Evolutionary conservation across 305 asterid species (phyloP), one percentile per base, ranked within the genome.

Genomic region (Fraxinus sp.): DNA sequence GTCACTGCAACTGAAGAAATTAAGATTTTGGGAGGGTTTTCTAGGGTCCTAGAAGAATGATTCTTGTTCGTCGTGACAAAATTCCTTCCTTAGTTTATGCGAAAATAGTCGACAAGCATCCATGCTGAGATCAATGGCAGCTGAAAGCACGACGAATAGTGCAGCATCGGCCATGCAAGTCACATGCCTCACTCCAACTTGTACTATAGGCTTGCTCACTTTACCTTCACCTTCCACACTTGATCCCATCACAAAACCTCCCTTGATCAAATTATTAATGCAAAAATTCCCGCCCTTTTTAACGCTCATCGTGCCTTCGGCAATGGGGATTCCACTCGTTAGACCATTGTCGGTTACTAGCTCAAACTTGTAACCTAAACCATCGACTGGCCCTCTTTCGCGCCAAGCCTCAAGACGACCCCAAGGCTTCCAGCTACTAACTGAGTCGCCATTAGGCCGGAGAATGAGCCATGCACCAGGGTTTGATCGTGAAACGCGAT

Each of bases 401-500:
- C 98, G 90, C 98, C 98, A 95, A 0, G 98, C 98, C 89, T 93
- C 96, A 0, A 95, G 94, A 0, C 97, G 93, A 7, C 98, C 98
- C 98, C 98, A 95, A 0, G 97, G 97, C 85, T 95, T 95, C 98
- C 98, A 93, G 82, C 94, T 91, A 20, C 95, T 88, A 20, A 89
- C 87, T 3, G 91, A 90, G 22, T 85, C 86, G 0, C 97, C 96
- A 13, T 89, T 90, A 8, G 98, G 97, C 14, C 92, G 79, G 55
- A 95, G 92, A 87, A 95, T 92, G 75, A 95, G 95, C 98, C 98
- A 95, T 0, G 97, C 97, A 2, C 98, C 97, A 0, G 98, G 92
- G 28, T 93, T 95, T 1, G 98, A 90, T 8, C 96, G 89, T 1
- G 97, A 92, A 11, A 95, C 98, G 0, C 97, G 94, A 1, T 95